Conservation (phyloP, 2,329 filamentous ascomycete species). For the Colletotrichum sp. region DNA sequence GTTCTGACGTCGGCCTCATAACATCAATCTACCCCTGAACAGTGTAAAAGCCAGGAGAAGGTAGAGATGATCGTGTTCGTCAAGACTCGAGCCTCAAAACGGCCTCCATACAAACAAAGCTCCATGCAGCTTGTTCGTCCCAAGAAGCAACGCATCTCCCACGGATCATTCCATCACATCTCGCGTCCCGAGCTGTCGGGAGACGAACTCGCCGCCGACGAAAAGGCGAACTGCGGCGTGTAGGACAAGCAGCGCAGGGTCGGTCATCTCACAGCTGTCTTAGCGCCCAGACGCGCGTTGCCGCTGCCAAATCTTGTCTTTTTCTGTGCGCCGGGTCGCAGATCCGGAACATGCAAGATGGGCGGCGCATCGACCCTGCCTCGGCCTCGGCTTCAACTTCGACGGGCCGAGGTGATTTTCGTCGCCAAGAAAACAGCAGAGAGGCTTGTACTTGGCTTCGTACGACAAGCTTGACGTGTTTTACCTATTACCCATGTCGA, state of each 20-base stretch:
- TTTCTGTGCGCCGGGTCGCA: not conserved
- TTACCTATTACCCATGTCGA: not conserved
- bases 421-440: not conserved
- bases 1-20: accelerated
- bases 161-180: not conserved
- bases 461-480: not conserved
- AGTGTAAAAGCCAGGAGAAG: not conserved
- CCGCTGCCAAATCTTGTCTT: not conserved
- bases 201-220: not conserved
- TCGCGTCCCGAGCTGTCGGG: not conserved
- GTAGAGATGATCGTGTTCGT: not conserved
- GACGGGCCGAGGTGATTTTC: not conserved
- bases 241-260: not conserved
- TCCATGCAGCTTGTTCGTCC: not conserved
- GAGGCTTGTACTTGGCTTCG: not conserved
- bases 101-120: not conserved
- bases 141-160: not conserved
- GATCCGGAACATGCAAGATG: not conserved
- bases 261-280: not conserved
- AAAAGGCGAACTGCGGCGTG: not conserved
- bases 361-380: not conserved
- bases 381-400: not conserved
- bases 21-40: not conserved
- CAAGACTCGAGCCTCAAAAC: not conserved
- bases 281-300: not conserved